phyloP scores from a whole-genome alignment of 495 filamentous ascomycete species.

The Xylaria scruposa region DNA sequence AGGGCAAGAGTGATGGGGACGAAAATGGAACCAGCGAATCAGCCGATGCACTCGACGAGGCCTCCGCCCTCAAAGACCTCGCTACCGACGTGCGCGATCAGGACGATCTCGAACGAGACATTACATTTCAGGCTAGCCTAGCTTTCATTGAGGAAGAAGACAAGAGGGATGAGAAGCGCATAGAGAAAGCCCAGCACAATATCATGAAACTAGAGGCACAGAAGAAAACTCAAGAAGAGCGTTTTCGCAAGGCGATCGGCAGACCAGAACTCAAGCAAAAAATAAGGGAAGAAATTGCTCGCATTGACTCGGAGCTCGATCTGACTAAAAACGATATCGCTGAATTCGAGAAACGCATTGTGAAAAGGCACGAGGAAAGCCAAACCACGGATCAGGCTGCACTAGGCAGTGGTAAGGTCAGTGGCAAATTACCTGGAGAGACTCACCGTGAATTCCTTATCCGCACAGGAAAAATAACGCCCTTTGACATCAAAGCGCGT shows the following conservation, averaged over 20 bases:
- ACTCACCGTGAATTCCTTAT: slow-evolving; percentile 88
- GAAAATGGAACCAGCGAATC: neutral
- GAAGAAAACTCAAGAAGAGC: slow-evolving; percentile 51
- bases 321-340: slow-evolving; percentile 70
- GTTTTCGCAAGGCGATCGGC: slow-evolving; percentile 44
- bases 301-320: slow-evolving; percentile 66
- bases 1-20: neutral
- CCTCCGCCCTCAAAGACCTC: slow-evolving; percentile 67
- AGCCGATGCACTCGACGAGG: slow-evolving; percentile 53
- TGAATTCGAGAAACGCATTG: slow-evolving; percentile 81
- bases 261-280: slow-evolving; percentile 52
- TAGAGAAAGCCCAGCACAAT: slow-evolving; percentile 73
- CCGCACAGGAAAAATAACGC: slow-evolving; percentile 95
- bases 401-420: slow-evolving; percentile 48
- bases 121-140: slow-evolving; percentile 74
- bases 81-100: slow-evolving; percentile 81
- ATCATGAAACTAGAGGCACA: slow-evolving; percentile 60
- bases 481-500: slow-evolving; percentile 77
- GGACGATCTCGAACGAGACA: slow-evolving; percentile 82
- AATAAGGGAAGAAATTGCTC: slow-evolving; percentile 67
- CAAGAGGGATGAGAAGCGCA: slow-evolving; percentile 83
- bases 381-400: slow-evolving; percentile 49
- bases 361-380: slow-evolving; percentile 65
- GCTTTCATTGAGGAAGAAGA: slow-evolving; percentile 82
- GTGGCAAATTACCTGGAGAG: slow-evolving; percentile 71